Evolutionary conservation across 495 filamentous ascomycete species (phyloP).

Genomic region (Xylaria curta): DNA sequence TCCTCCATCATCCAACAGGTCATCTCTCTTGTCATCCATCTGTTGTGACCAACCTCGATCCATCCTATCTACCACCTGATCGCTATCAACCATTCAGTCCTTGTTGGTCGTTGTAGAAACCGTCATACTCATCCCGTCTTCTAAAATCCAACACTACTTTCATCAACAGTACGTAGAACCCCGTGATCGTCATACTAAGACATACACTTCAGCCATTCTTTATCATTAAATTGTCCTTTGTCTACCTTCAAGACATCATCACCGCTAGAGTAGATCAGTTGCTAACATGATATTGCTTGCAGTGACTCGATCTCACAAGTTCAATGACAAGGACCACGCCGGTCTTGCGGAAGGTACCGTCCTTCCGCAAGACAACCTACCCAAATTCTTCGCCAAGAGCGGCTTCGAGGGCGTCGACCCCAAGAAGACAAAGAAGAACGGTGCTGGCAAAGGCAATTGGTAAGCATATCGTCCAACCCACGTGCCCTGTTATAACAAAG

Average conservation of each 20-base stretch:
- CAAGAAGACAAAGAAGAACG: constrained; percentile 95
- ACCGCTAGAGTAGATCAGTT: background rate
- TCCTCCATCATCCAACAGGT: constrained; percentile 22
- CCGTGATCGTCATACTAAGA: background rate
- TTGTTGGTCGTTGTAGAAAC: constrained; percentile 2
- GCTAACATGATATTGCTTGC: constrained; percentile 14
- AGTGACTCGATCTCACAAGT: constrained; percentile 97
- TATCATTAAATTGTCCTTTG: background rate
- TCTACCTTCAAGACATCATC: background rate
- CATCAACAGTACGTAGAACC: constrained; percentile 17
- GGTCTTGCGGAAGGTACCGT: constrained; percentile 68
- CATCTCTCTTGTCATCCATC: constrained; percentile 15
- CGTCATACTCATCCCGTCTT: background rate
- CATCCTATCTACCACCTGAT: constrained; percentile 1
- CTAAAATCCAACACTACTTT: background rate
- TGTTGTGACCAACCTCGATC: background rate
- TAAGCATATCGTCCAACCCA: constrained; percentile 51
- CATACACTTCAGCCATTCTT: background rate
- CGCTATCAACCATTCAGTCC: background rate
- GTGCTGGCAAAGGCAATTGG: constrained; percentile 93
- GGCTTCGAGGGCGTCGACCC: constrained; percentile 83
- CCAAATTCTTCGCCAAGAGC: constrained; percentile 90
- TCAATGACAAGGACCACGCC: constrained; percentile 84
- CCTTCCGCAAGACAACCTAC: constrained; percentile 70
- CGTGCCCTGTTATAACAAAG: background rate